Evolutionary conservation across 78 protist genomes (phyloP).

Genomic region (Isochrysis galbana): DNA sequence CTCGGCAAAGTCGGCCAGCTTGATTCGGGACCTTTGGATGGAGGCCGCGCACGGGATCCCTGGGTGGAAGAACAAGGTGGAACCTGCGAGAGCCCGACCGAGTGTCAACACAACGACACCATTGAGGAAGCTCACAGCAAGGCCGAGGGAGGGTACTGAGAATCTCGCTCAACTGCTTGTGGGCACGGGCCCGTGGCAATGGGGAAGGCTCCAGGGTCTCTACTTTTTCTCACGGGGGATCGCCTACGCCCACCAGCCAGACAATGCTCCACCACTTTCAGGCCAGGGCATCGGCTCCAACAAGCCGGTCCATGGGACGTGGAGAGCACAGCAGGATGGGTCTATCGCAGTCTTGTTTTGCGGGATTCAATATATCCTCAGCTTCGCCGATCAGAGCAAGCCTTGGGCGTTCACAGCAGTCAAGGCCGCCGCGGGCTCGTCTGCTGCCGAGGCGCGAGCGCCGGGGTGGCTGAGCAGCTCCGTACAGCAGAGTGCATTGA

Average conservation of each 20-base stretch:
- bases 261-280: too few species aligned
- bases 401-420: background rate
- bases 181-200: constrained; percentile 19
- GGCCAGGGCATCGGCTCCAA: too few species aligned
- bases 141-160: too few species aligned
- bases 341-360: too few species aligned
- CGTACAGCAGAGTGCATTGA: background rate
- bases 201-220: background rate
- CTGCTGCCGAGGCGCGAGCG: too few species aligned
- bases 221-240: background rate
- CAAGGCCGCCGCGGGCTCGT: background rate
- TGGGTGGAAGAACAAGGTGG: background rate
- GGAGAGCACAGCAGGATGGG: too few species aligned
- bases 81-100: too few species aligned
- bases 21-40: background rate
- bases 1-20: background rate
- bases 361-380: background rate
- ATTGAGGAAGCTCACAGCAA: too few species aligned
- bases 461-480: background rate
- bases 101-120: too few species aligned
- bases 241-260: background rate
- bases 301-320: too few species aligned
- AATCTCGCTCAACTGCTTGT: background rate
- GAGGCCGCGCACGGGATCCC: constrained; percentile 16
- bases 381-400: background rate